Percentiles rank a stretch among this genome's conserved stretches.
Evolutionary conservation across 495 filamentous ascomycete species (phyloP).

Genomic region (Penicillium manginii): DNA sequence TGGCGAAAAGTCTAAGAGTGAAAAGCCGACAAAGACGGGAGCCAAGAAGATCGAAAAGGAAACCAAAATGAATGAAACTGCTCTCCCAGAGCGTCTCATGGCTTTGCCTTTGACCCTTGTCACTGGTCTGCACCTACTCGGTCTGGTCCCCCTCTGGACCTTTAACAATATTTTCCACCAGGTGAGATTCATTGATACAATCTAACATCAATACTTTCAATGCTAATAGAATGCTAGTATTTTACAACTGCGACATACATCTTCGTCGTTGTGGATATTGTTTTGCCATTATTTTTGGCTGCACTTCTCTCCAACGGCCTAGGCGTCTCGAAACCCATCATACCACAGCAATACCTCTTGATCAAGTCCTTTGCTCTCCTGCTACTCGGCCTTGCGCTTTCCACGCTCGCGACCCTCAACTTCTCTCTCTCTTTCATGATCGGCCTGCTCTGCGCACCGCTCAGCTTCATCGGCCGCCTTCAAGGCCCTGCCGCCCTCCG

Average conservation of each 20-base stretch:
- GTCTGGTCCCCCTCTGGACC: conserved; percentile 81
- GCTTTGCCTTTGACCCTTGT: conserved; percentile 80
- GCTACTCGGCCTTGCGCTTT: conserved; percentile 86
- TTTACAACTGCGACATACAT: conserved; percentile 53
- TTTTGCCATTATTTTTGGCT: conserved; percentile 61
- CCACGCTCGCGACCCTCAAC: conserved; percentile 92
- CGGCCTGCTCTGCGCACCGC: conserved; percentile 74
- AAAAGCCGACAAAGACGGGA: conserved; percentile 28
- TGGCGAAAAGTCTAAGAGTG: conserved; percentile 22
- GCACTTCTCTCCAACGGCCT: conserved; percentile 57
- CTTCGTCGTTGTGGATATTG: conserved; percentile 60
- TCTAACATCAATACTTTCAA: background rate
- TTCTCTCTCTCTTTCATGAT: conserved; percentile 89
- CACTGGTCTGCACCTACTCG: conserved; percentile 69
- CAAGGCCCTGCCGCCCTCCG: conserved; percentile 30
- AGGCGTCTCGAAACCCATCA: conserved; percentile 50
- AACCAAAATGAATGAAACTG: conserved; percentile 23
- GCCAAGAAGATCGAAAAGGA: conserved; percentile 21
- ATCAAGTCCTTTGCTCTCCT: conserved; percentile 92
- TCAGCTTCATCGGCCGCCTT: conserved; percentile 69
- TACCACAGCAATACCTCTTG: conserved; percentile 70
- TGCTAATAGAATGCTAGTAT: conserved; percentile 44
- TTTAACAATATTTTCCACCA: conserved; percentile 75
- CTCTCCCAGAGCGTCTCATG: conserved; percentile 67
- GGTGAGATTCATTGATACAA: conserved; percentile 49